Evolutionary conservation across 169 alveolate species (phyloP), one percentile per base, ranked within the genome.

Genomic region (Eimeria acervulina): DNA sequence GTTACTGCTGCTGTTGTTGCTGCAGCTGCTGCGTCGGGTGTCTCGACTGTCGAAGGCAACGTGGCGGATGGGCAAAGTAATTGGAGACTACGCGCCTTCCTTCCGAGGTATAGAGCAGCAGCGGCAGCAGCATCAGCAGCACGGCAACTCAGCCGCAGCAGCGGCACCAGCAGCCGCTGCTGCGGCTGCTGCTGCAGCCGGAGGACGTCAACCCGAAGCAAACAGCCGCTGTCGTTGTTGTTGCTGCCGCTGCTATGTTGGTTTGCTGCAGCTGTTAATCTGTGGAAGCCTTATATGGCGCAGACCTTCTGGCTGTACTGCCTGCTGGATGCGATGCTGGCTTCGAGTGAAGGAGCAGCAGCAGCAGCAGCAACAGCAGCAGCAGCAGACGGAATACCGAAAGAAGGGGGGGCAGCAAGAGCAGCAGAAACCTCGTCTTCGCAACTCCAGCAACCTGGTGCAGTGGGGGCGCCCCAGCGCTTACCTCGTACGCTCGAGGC

Each of bases 11-110:
- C 76, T 66, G 76, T 15, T 66, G 17, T 21, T 74, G 42, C 84
- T 74, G 76, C 84, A 74, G 84, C 84, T 74, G 42, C 84, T 74
- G 28, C 84, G 84, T 17, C 84, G 84, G 47, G 84, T 74, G 12
- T 74, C 84, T 28, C 84, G 51, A 40, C 84, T 74, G 10, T 74
- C 84, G 21, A 74, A 74, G 84, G 31, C 84, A 28, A 74, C 84
- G 0, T 74, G 84, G 84, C 84, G 84, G 8, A 74, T 74, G 84
- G 84, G 84, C 84, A 74, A 74, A 38, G 84, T 74, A 4, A 74
- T 74, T 31, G 84, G 84, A 23, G 84, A 74, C 42, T 74, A 74
- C 51, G 84, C 84, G 28, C 84, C 84, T 28, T 31, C 84, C 19
- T 74, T 74, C 31, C 84, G 38, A 38, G 84, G 84, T 74, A 66